Conservation (phyloP, 805 yeast species). For the Metschnikowia aberdeeniae region DNA sequence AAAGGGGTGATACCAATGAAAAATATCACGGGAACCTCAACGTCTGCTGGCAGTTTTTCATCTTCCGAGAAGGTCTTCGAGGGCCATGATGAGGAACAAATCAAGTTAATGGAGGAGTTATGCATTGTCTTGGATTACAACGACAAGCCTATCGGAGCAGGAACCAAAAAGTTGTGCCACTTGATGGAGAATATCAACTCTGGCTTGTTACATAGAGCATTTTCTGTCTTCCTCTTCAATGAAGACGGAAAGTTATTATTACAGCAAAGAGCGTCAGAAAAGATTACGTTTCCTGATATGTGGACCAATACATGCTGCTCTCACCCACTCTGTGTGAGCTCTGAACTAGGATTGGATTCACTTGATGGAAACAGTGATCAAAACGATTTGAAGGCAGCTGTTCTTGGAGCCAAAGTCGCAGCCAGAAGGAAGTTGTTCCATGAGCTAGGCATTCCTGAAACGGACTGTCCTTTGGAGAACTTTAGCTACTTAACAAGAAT, state of each 20-base stretch:
- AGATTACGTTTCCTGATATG: slow-evolving; percentile 92
- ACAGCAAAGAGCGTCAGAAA: slow-evolving; percentile 95
- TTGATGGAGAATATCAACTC: slow-evolving; percentile 79
- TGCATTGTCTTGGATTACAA: slow-evolving; percentile 90
- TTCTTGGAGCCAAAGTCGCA: slow-evolving; percentile 78
- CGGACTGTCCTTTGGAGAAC: slow-evolving; percentile 56
- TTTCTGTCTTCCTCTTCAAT: slow-evolving; percentile 90
- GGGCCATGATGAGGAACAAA: slow-evolving; percentile 93
- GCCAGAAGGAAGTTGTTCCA: slow-evolving; percentile 91
- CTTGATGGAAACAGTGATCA: slow-evolving; percentile 11
- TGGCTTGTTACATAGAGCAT: slow-evolving; percentile 92
- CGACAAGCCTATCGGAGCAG: slow-evolving; percentile 88
- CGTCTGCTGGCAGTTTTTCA: slow-evolving; percentile 24
- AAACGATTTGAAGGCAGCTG: slow-evolving; percentile 49
- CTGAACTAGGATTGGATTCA: slow-evolving; percentile 61
- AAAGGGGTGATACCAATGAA: slow-evolving; percentile 65
- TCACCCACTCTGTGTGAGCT: slow-evolving; percentile 83
- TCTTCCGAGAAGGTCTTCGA: slow-evolving; percentile 47
- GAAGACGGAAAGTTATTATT: slow-evolving; percentile 68
- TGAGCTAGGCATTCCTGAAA: slow-evolving; percentile 77
- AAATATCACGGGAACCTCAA: slow-evolving; percentile 55
- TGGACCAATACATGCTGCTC: slow-evolving; percentile 99
- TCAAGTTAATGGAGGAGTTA: slow-evolving; percentile 90
- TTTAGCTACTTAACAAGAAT: slow-evolving; percentile 89
- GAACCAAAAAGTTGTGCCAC: slow-evolving; percentile 87